Conservation (phyloP, 1,139 yeast genomes). For the Pichia sp. region DNA sequence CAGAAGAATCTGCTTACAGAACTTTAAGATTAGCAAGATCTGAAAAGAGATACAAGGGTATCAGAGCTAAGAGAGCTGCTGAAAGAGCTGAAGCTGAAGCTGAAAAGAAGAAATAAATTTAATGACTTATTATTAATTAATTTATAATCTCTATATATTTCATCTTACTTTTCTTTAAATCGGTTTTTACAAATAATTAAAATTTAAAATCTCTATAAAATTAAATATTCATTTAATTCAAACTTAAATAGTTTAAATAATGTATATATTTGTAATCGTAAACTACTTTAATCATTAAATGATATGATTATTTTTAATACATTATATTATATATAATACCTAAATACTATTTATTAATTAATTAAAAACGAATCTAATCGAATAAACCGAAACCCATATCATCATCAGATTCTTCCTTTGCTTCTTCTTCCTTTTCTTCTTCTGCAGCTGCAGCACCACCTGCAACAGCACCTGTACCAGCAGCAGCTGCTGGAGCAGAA, state of each 20-base stretch:
- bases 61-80: slow-evolving; percentile 94
- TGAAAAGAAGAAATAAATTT: slow-evolving; percentile 87
- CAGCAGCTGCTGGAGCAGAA: slow-evolving; percentile 60
- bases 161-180: slow-evolving; percentile 3
- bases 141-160: slow-evolving; percentile 1
- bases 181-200: slow-evolving; percentile 3
- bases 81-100: slow-evolving; percentile 99
- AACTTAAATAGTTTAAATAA: not conserved
- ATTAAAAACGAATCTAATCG: slow-evolving; percentile 42
- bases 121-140: slow-evolving; percentile 4
- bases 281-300: too few species aligned
- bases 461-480: slow-evolving; percentile 51
- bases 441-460: slow-evolving; percentile 54
- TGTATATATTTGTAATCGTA: not conserved
- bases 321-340: not conserved
- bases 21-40: slow-evolving; percentile 95
- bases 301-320: too few species aligned
- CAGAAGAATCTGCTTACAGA: slow-evolving; percentile 88
- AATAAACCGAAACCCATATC: slow-evolving; percentile 79
- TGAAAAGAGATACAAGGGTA: slow-evolving; percentile 88
- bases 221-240: not conserved
- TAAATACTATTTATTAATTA: not conserved
- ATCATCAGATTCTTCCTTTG: slow-evolving; percentile 54
- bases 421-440: slow-evolving; percentile 53
- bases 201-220: not conserved